Evolutionary conservation across 345 rosid genomes (phyloP).

Genomic region (Camelina hispida): DNA sequence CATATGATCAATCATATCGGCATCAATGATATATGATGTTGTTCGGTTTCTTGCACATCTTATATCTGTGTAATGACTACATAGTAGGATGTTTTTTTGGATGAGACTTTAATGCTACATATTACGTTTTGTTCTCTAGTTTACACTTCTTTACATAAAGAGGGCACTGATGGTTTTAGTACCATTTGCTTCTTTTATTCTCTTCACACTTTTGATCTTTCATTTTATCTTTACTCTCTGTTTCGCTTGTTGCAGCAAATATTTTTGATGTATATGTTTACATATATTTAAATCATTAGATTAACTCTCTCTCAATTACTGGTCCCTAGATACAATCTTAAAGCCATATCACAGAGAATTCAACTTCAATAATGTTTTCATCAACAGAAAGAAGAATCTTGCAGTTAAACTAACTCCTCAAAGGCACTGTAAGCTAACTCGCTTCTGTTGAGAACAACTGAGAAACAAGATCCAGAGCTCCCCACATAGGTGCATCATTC

Average conservation of each 20-base stretch:
- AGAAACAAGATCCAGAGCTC: conserved; percentile 64
- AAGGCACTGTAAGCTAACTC: conserved; percentile 27
- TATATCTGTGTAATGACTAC: conserved; percentile 18
- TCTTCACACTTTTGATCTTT: conserved; percentile 8
- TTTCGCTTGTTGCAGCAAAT: neutral
- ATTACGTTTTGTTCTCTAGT: conserved; percentile 35
- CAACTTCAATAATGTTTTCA: neutral
- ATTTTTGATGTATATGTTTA: neutral
- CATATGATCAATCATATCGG: too few relatives aligned
- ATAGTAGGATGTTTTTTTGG: conserved; percentile 38
- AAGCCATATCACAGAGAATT: conserved; percentile 1
- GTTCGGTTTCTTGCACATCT: conserved; percentile 6
- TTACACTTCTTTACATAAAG: conserved; percentile 30
- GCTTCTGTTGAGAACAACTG: conserved; percentile 54
- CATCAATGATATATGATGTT: too few relatives aligned
- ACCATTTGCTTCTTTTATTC: conserved; percentile 20
- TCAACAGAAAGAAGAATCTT: conserved; percentile 14
- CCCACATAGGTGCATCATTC: conserved; percentile 87
- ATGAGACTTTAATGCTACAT: conserved; percentile 30
- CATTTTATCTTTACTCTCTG: neutral
- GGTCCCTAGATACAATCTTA: neutral
- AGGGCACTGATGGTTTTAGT: conserved; percentile 27
- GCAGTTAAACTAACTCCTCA: neutral
- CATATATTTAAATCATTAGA: neutral
- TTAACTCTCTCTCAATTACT: neutral